Base-by-base conservation (phyloP, 1,139 yeast species). In the Candida glucosophila region DNA sequence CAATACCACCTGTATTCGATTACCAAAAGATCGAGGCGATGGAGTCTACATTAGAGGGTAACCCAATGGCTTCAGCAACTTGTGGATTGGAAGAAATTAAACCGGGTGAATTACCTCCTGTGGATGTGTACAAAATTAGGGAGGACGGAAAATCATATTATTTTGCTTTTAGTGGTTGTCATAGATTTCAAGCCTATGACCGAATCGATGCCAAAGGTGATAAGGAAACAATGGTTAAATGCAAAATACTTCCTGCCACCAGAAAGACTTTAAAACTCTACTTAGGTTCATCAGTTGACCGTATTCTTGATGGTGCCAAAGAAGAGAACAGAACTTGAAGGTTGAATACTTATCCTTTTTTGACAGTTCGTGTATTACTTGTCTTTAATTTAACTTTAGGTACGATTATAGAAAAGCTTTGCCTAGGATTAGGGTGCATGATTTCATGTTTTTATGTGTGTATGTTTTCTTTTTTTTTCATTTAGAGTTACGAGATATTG, bases 131-230 rank as follows among this genome's bases (percentile, higher is more conserved):
- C 37, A 63, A 67, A 22, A 78, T 81, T 2, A 58, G 76, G 23
- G 79, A 78, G 24, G 47, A 65, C 7, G 90, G 85, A 1, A 52
- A 67, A 29, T 64, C 56, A 15, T 67, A 66, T 46, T 81, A 76
- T 44, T 82, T 81, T 55, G 93, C 92, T 2, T 77, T 81, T 50
- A 92, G 92, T 6, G 92, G 92, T 0, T 81, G 93, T 46, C 93
- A 81, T 45, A 52, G 93, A 34, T 75, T 81, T 38, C 92, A 81
- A 45, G 88, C 88, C 0, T 79, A 79, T 43, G 86, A 77, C 35
- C 54, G 58, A 28, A 37, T 62, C 18, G 40, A 38, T 9, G 26
- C 31, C 13, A 36, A 37, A 2, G 46, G 41, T 4, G 29, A 32
- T 4, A 58, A 57, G 22, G 72, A 67, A 20, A 55, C 63, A 1